Conservation (phyloP, 1,284 basidiomycete species). For the Cystobasidiaceae sp. region DNA sequence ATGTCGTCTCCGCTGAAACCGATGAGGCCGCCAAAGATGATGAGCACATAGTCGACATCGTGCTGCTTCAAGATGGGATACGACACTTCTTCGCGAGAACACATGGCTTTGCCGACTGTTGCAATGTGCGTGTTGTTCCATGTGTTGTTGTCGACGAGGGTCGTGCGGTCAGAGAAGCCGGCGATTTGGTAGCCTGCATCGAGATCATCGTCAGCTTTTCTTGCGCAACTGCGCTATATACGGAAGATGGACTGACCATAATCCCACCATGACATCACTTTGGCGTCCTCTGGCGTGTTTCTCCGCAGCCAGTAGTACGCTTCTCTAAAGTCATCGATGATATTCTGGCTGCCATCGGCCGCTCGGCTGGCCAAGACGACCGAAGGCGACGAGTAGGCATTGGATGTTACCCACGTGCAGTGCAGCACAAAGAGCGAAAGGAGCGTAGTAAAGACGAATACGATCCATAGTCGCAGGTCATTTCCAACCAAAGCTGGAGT, state of each 20-base stretch:
- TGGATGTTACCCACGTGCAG: conserved; percentile 94
- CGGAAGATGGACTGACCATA: no score
- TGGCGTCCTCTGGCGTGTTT: conserved; percentile 86
- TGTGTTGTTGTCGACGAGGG: conserved; percentile 97
- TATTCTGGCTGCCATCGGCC: conserved; percentile 80
- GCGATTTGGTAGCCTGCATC: not conserved
- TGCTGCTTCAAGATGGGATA: conserved; percentile 96
- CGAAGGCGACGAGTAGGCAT: conserved; percentile 94
- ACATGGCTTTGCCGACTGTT: conserved; percentile 97
- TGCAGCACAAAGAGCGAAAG: conserved; percentile 87
- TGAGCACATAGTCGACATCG: conserved; percentile 94
- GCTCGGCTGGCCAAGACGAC: conserved; percentile 82
- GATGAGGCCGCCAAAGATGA: conserved; percentile 94
- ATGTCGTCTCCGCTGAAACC: conserved; percentile 99
- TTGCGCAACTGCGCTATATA: not conserved
- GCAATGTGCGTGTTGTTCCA: conserved; percentile 98
- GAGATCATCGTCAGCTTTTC: not conserved
- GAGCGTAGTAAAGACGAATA: conserved; percentile 71
- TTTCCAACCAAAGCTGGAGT: conserved; percentile 72
- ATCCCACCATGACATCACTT: conserved; percentile 99
- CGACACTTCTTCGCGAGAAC: conserved; percentile 84
- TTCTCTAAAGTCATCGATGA: conserved; percentile 99
- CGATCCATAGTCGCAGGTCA: conserved; percentile 72
- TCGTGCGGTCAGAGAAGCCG: conserved; percentile 98
- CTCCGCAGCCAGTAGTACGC: conserved; percentile 99